Percentiles rank a stretch among this genome's conserved stretches.
Conservation (phyloP, 2,329 filamentous ascomycete genomes). For the Alternaria panax region DNA sequence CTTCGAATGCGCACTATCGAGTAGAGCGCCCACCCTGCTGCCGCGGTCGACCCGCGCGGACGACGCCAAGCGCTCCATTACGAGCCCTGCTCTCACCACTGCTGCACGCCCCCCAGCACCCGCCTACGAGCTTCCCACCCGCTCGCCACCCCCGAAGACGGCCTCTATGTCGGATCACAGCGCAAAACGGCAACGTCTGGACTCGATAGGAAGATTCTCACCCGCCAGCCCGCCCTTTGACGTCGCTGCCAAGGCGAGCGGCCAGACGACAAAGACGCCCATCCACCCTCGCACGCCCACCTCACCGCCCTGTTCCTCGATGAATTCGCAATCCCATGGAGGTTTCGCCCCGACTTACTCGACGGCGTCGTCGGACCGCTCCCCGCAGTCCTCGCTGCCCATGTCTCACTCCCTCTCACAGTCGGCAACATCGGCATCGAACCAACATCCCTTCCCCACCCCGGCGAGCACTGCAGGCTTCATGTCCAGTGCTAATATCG, state of each 20-base stretch:
- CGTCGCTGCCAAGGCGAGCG: conserved; percentile 47
- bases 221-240: conserved; percentile 55
- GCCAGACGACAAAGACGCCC: conserved; percentile 51
- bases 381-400: conserved; percentile 55
- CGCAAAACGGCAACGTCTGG: conserved; percentile 52
- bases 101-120: conserved; percentile 24
- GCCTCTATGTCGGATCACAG: conserved; percentile 46
- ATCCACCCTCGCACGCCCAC: conserved; percentile 58
- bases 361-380: conserved; percentile 41
- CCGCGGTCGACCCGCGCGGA: conserved; percentile 42
- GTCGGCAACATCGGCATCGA: conserved; percentile 39
- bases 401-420: conserved; percentile 48
- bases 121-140: conserved; percentile 18
- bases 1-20: conserved; percentile 43
- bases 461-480: conserved; percentile 49
- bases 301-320: conserved; percentile 57
- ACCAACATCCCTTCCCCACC: conserved; percentile 46
- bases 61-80: conserved; percentile 37
- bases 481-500: conserved; percentile 40
- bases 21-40: conserved; percentile 34
- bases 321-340: conserved; percentile 54
- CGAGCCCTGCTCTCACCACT: conserved; percentile 32
- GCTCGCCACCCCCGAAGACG: conserved; percentile 11
- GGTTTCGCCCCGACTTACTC: conserved; percentile 38
- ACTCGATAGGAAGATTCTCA: conserved; percentile 52